Evolutionary conservation across 495 filamentous ascomycete genomes (phyloP), one percentile per base, ranked within the genome.

Genomic region (Acidiella bohemica): DNA sequence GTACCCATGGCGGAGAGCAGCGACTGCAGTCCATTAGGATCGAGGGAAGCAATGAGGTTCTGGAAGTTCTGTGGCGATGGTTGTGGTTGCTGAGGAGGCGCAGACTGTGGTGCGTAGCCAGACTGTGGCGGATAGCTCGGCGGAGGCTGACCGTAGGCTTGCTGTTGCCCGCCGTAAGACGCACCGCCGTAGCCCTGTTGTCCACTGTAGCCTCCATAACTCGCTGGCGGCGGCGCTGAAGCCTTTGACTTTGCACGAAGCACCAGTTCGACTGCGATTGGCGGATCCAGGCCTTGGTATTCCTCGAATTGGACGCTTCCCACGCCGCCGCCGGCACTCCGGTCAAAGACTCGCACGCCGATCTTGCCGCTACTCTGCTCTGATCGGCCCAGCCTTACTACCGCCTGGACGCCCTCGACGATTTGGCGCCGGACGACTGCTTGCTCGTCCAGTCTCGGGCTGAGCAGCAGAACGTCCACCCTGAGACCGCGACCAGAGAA

Each of bases 371-470:
- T 72, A 22, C 66, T 63, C 49, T 93, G 81, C 20, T 80, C 72
- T 30, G 64, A 59, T 5, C 68, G 64, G 26, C 78, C 76, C 12
- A 97, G 72, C 41, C 81, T 77, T 12, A 80, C 74, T 16, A 95
- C 79, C 17, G 81, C 90, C 31, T 78, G 74, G 11, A 97, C 90
- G 16, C 90, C 87, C 59, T 95, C 88, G 20, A 84, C 55, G 28
- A 90, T 80, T 56, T 93, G 86, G 39, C 84, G 73, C 46, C 82
- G 76, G 34, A 96, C 71, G 9, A 93, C 76, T 1, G 78, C 74
- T 28, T 73, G 71, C 26, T 87, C 73, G 22, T 78, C 70, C 23
- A 93, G 75, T 17, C 83, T 75, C n/a, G 85, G 80, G 28, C 71
- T 74, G 10, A 94, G 63, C 20, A 77, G 75, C 53, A 93, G 72